Evolutionary conservation across 164 flowering plant genomes (phyloP).

Genomic region (Piper betle): DNA sequence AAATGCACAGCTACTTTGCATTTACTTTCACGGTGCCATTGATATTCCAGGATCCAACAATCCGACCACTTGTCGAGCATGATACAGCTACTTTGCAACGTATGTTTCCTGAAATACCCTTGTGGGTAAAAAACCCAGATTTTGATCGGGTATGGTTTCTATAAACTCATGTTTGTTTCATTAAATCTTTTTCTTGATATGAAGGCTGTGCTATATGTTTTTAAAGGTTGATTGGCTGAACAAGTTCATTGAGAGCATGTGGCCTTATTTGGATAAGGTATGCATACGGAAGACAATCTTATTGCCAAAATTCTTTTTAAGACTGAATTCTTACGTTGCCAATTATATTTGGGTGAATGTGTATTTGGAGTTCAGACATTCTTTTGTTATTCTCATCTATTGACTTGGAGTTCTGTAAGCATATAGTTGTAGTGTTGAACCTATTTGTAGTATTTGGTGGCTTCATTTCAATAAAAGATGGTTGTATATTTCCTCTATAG

Average conservation of each 20-base stretch:
- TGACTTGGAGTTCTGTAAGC: neutral
- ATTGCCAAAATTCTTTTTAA: neutral
- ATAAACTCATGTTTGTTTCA: neutral
- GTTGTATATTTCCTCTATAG: slow-evolving; percentile 16
- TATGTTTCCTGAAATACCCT: slow-evolving; percentile 80
- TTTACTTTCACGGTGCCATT: no score
- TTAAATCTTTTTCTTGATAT: neutral
- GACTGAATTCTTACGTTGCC: neutral
- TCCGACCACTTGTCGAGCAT: slow-evolving; percentile 79
- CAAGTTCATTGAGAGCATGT: slow-evolving; percentile 62
- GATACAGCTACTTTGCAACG: slow-evolving; percentile 49
- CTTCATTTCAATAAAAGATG: neutral
- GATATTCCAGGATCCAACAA: slow-evolving; percentile 46
- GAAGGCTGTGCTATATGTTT: neutral
- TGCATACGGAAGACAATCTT: neutral
- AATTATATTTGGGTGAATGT: neutral
- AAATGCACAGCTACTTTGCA: no score
- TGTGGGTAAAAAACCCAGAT: slow-evolving; percentile 94
- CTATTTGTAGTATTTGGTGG: neutral
- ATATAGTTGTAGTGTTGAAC: neutral
- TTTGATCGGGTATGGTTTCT: slow-evolving; percentile 70
- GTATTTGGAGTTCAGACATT: neutral
- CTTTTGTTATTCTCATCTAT: neutral
- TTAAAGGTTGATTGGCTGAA: slow-evolving; percentile 93
- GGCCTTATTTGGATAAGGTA: slow-evolving; percentile 98